Base-by-base conservation (phyloP, 129 eudicot species). In the Chrysanthemum seticuspe region DNA sequence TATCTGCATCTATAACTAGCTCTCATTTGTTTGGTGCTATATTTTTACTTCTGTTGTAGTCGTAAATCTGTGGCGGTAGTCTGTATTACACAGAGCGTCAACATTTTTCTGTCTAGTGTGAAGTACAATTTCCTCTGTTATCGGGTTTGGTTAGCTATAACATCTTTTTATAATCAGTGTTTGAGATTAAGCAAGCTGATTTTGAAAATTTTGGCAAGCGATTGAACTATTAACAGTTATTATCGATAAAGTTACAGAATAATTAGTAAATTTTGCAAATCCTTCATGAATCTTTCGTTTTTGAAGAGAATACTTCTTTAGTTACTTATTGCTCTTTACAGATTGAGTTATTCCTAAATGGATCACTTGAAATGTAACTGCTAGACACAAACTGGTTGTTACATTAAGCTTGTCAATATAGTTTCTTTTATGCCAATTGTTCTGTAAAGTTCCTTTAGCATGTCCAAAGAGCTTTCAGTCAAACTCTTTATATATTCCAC, bases 11-110 rank as follows among this genome's bases (percentile, higher is more conserved):
- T 60, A 44, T 54, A 54, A 13, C 13, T 49, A 21, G 54, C 72
- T 16, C 54, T n/a, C 23, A 62, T 45, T 27, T 29, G 18, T 63
- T 36, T 66, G 47, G 57, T 40, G 73, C 51, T 48, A 48, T 27
- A 29, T 68, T 66, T 57, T 75, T 75, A 21, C 78, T 49, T 60
- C 70, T 21, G 40, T 15, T 51, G 23, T 50, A 16, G 63, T 74
- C 13, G 71, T 29, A 56, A 27, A 18, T 23, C 15, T 25, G 13
- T 48, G 13, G 56, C 13, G 45, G 2, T 45, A 66, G 54, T 65
- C 21, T 19, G n/a, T n/a, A n/a, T n/a, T n/a, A n/a, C n/a, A n/a
- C n/a, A 19, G 21, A 27, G 45, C n/a, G n/a, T n/a, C n/a, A n/a
- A n/a, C n/a, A n/a, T n/a, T n/a, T n/a, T n/a, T n/a, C n/a, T n/a